Conservation (phyloP, 176 grass and related monocot genomes). For the Bothriochloa decipiens region DNA sequence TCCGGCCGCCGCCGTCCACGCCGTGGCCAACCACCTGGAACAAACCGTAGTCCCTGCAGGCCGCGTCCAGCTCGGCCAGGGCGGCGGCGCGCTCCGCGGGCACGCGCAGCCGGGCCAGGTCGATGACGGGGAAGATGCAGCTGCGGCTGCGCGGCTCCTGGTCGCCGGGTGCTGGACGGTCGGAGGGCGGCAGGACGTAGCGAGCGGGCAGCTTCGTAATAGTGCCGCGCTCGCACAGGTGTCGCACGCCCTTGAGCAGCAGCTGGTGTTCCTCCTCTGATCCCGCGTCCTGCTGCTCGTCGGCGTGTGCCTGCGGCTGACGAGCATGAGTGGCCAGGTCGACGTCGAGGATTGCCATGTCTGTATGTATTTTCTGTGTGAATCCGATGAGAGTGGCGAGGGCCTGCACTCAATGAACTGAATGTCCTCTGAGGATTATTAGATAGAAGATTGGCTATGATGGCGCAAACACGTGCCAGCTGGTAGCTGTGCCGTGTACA, state of each 20-base stretch:
- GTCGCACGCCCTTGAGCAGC: conserved; percentile 60
- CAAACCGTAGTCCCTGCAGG: conserved; percentile 67
- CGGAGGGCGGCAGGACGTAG: conserved; percentile 62
- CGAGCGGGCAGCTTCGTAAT: conserved; percentile 52
- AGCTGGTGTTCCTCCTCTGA: background rate
- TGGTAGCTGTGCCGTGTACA: background rate
- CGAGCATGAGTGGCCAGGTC: background rate
- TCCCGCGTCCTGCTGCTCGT: background rate
- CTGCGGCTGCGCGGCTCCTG: background rate
- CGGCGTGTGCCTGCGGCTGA: background rate
- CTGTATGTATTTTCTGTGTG: background rate
- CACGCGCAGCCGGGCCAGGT: conserved; percentile 45
- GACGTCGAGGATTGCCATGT: conserved; percentile 14
- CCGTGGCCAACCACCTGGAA: conserved; percentile 78
- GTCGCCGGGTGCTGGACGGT: conserved; percentile 39
- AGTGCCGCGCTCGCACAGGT: conserved; percentile 51
- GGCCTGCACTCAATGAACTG: background rate
- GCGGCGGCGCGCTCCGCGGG: conserved; percentile 24
- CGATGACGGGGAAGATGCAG: conserved; percentile 48
- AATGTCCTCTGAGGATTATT: background rate
- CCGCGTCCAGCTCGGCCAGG: conserved; percentile 46
- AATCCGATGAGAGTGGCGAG: background rate
- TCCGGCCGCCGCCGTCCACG: background rate
- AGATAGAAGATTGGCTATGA: background rate
- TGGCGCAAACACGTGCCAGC: background rate